phyloP scores from a whole-genome alignment of 2,329 filamentous ascomycete genomes.

The Botrytis aclada region DNA sequence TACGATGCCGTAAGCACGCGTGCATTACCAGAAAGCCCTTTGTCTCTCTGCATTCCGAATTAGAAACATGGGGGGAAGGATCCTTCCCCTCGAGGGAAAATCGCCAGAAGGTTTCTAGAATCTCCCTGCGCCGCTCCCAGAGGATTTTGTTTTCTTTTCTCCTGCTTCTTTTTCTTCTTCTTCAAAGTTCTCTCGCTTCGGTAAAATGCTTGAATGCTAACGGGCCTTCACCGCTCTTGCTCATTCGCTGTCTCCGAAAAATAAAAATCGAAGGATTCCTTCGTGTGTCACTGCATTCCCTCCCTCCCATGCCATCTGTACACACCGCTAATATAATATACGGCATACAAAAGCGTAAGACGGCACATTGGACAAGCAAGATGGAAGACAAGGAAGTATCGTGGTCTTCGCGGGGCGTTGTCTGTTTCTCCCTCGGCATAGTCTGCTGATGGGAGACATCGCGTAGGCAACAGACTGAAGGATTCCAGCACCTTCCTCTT shows the following conservation, averaged over 20 bases:
- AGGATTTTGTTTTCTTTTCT: too few relatives aligned
- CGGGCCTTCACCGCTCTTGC: slow-evolving; percentile 9
- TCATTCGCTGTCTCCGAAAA: slow-evolving; percentile 1
- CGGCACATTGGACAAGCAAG: slow-evolving; percentile 11
- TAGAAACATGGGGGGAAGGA: slow-evolving; percentile 14
- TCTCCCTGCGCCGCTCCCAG: slow-evolving; percentile 10
- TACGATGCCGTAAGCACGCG: slow-evolving; percentile 15
- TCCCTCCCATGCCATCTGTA: not conserved
- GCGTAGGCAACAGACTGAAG: slow-evolving; percentile 1
- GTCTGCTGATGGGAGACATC: slow-evolving; percentile 8
- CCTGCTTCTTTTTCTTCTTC: not conserved
- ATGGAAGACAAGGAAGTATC: not conserved
- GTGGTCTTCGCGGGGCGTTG: not conserved
- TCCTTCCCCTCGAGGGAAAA: not conserved
- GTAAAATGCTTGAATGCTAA: slow-evolving; percentile 1
- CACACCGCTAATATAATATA: slow-evolving; percentile 10
- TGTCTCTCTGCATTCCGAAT: not conserved
- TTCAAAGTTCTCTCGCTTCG: not conserved
- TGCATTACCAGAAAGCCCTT: not conserved
- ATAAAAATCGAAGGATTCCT: slow-evolving; percentile 5
- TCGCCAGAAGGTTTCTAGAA: slow-evolving; percentile 10
- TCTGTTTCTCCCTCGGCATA: slow-evolving; percentile 2
- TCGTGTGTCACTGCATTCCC: slow-evolving; percentile 6
- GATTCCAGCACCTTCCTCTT: slow-evolving; percentile 18
- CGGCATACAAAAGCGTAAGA: slow-evolving; percentile 18